Base-by-base conservation (phyloP, 2,329 filamentous ascomycete genomes). In the Didymella segeticola region DNA sequence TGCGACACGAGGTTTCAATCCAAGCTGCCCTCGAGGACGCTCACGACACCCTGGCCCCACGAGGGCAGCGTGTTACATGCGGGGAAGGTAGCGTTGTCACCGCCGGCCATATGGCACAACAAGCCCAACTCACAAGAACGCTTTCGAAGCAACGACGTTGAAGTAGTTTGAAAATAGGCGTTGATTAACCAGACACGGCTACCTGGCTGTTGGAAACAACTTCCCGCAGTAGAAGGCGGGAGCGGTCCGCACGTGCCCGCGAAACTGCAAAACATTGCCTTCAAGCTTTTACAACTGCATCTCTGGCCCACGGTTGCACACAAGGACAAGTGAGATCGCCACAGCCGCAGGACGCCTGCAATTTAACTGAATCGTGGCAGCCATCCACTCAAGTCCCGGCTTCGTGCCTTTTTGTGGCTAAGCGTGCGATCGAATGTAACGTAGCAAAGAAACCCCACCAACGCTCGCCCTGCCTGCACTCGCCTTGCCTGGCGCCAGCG, bases 371-470 rank as follows among this genome's bases (percentile, higher is more conserved):
- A 58, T 62, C 54, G 51, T 41, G 56, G 47, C 34, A 22, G 27
- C 39, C 51, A 43, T 49, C 51, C 51, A 49, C 41, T 54, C 29
- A 34, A 49, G 46, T 42, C 41, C 51, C 51, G 53, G 58, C 47
- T 39, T 47, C 53, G 36, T 31, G 46, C 50, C 47, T 53, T 54
- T 20, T 36, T 54, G 48, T 50, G 53, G 53, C 47, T 51, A 56
- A 48, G 53, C 51, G 51, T 53, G 51, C 38, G 45, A 48, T 48
- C 33, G 45, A 53, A 53, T 53, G 51, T 53, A 53, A 53, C 51
- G 51, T 53, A 53, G 51, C 51, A 53, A 22, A 60, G 53, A 62
- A 59, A 62, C 64, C 64, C 67, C 61, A 61, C 63, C 58, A 62
- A 58, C 60, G 58, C 53, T 51, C 60, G 62, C 65, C 62, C 54